A percentile compares a stretch with the other conserved stretches of the same genome.
These are phyloP conservation scores for Phytophthora meadii DNA, from an alignment of 352 stramenopile species.

Conservation along the genomic window DNA sequence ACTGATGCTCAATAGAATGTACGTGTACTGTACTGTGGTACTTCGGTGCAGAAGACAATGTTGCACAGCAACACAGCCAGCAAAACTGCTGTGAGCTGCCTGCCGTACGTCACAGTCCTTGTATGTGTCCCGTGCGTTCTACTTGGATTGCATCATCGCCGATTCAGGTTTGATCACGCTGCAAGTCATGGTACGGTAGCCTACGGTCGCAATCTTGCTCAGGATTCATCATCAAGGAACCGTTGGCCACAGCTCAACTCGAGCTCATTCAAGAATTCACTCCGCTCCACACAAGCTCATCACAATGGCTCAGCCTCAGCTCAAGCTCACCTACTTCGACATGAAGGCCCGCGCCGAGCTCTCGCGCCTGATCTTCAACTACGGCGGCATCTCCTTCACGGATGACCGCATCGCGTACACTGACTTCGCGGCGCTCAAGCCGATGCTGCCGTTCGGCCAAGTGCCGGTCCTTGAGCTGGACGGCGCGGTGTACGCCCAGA, in stretches of 20 bases:
- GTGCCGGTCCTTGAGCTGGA: conserved; percentile 49
- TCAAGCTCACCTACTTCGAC: conserved; percentile 79
- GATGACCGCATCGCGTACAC: conserved; percentile 34
- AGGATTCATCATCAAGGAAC: background rate
- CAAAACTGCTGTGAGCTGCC: too few relatives aligned
- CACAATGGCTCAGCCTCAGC: conserved; percentile 30
- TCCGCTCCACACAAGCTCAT: conserved; percentile 9
- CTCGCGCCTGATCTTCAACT: conserved; percentile 53
- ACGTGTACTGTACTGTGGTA: too few relatives aligned
- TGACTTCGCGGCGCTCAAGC: conserved; percentile 48
- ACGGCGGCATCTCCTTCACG: conserved; percentile 46
- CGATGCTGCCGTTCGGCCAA: conserved; percentile 48
- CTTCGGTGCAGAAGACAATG: too few relatives aligned
- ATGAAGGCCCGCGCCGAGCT: conserved; percentile 51
- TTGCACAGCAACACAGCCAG: too few relatives aligned
- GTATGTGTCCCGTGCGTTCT: too few relatives aligned
- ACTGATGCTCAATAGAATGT: too few relatives aligned
- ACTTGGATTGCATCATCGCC: background rate
- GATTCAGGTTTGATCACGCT: too few relatives aligned
- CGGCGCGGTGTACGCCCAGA: conserved; percentile 45
- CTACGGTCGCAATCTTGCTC: too few relatives aligned
- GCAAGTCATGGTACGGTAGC: too few relatives aligned
- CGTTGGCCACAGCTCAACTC: background rate
- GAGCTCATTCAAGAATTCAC: conserved; percentile 28
- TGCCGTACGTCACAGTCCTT: too few relatives aligned